Base-by-base conservation (phyloP, 257 asterid genomes). In the Oldenlandia corymbosa region DNA sequence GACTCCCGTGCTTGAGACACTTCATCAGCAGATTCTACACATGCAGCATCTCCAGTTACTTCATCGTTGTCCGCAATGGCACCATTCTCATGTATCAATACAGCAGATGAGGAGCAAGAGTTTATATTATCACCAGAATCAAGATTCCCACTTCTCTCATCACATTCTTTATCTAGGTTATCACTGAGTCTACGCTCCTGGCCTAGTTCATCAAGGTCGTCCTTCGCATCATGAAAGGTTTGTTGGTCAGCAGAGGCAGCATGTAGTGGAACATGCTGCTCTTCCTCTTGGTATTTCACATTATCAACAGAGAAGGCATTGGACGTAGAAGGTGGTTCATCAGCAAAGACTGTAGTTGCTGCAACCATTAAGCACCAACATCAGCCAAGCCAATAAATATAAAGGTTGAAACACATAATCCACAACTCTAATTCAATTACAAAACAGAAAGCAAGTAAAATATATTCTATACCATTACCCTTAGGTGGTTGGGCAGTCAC, bases 191-290 rank as follows among this genome's bases (percentile, higher is more conserved):
- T 43, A 54, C 20, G 32, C n/a, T 61, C 80, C 23, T 57, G 67
- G 49, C 16, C 31, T 6, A 28, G 21, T 34, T 66, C 74, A 49
- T 36, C 64, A 31, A 62, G 64, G 48, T 68, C 76, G 50, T 64
- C 68, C 67, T 51, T 39, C 18, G 71, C 49, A 68, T 75, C 82
- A 65, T 58, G 49, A 34, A 69, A 60, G 32, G 73, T 53, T 36
- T 75, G 69, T 20, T 65, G 60, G 31, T 67, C 80, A 62, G 66
- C 73, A 71, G 66, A 63, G 46, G 83, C 80, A 73, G 65, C 78
- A 54, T 43, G 58, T 30, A 47, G 56, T 24, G 71, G 42, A 65
- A 42, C 77, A 53, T 64, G 59, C 60, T 47, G 74, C 71, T 63
- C 72, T 73, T 68, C 82, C 72, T 71, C 61, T 24, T 62, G 69